phyloP scores from a whole-genome alignment of 2,329 filamentous ascomycete genomes.

The Colletotrichum sp. region DNA sequence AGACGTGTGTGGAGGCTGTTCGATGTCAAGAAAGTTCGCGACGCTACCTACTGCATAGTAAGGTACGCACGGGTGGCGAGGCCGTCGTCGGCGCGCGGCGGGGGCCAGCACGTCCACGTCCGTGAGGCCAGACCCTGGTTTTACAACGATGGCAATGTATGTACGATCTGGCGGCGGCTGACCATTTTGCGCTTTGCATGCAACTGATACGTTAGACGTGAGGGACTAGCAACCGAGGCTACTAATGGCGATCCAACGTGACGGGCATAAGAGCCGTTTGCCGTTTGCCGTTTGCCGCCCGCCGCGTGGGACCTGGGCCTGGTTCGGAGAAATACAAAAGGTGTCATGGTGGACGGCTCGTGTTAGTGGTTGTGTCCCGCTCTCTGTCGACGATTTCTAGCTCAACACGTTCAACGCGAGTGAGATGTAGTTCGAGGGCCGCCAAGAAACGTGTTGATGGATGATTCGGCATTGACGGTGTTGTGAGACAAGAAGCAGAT shows the following conservation, averaged over 20 bases:
- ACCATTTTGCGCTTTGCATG: conserved; percentile 8
- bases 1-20: not conserved
- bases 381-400: not conserved
- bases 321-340: not conserved
- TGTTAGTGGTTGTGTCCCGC: not conserved
- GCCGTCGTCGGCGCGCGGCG: not conserved
- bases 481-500: not conserved
- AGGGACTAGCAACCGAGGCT: not conserved
- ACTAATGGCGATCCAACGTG: conserved; percentile 3
- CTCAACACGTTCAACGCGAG: not conserved
- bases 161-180: not conserved
- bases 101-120: not conserved
- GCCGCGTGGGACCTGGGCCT: not conserved
- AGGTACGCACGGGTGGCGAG: conserved; percentile 4
- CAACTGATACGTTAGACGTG: conserved; percentile 2
- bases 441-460: not conserved
- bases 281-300: not conserved
- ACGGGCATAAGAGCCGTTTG: not conserved
- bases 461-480: not conserved
- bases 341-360: not conserved
- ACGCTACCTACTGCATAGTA: not conserved
- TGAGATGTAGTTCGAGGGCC: not conserved
- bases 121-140: conserved; percentile 2
- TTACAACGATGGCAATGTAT: not conserved
- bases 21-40: conserved; percentile 4